phyloP scores from a whole-genome alignment of 176 grass and related monocot genomes.

The Musa schizocarpa region DNA sequence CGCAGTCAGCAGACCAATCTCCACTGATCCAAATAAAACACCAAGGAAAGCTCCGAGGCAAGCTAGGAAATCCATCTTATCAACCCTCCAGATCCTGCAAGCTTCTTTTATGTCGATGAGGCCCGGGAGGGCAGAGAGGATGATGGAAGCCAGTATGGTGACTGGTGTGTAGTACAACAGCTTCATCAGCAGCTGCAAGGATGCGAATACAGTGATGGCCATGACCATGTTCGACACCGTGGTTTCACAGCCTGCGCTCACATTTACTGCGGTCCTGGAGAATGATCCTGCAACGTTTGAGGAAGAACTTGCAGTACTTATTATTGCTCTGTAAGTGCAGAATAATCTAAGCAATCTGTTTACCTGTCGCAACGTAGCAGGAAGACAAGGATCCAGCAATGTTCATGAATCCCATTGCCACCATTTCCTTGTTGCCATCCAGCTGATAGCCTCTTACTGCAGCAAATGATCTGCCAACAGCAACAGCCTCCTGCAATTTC shows the following conservation, averaged over 20 bases:
- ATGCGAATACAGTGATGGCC: slow-evolving; percentile 54
- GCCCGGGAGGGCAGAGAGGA: slow-evolving; percentile 81
- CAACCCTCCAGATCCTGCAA: slow-evolving; percentile 61
- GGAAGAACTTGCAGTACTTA: too few relatives aligned
- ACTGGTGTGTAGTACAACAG: slow-evolving; percentile 89
- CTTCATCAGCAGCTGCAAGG: slow-evolving; percentile 55
- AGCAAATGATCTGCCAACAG: slow-evolving; percentile 85
- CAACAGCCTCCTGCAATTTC: slow-evolving; percentile 73
- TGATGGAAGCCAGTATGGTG: slow-evolving; percentile 85
- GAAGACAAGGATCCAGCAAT: slow-evolving; percentile 86
- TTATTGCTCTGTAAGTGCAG: too few relatives aligned
- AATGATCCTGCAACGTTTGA: slow-evolving; percentile 56
- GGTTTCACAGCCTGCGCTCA: slow-evolving; percentile 71
- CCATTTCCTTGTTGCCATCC: slow-evolving; percentile 95
- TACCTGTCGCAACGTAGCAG: slow-evolving; percentile 95
- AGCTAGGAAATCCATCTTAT: slow-evolving; percentile 92
- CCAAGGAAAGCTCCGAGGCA: slow-evolving; percentile 74
- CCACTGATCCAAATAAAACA: slow-evolving; percentile 83
- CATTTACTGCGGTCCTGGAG: slow-evolving; percentile 80
- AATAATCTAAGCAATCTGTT: background rate
- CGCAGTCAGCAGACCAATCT: slow-evolving; percentile 77
- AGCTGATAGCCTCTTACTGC: slow-evolving; percentile 70
- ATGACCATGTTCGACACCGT: slow-evolving; percentile 81
- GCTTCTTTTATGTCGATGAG: slow-evolving; percentile 81
- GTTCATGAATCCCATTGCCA: slow-evolving; percentile 86